Evolutionary conservation across 2,329 filamentous ascomycete species (phyloP).

Genomic region (Anisogramma anomala): DNA sequence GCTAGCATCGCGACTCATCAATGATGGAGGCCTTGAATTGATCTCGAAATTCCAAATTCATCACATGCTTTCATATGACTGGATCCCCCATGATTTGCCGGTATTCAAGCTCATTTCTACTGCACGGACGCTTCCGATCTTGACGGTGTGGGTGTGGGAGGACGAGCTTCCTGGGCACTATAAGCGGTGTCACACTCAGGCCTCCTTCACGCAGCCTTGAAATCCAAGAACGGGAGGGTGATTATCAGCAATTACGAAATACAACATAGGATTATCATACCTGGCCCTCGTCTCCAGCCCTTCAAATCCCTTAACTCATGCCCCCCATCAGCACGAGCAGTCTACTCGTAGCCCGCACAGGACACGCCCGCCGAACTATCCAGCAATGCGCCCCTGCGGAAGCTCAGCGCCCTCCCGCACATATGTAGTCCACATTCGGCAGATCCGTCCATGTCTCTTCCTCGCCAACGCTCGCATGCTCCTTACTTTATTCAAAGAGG

Average conservation of each 20-base stretch:
- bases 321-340: neutral
- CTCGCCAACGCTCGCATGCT: no score
- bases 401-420: neutral
- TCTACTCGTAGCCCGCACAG: slow-evolving; percentile 12
- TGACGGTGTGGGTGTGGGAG: no score
- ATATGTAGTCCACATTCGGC: neutral
- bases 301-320: neutral
- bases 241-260: no score
- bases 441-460: no score
- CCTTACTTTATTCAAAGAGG: no score
- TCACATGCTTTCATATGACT: neutral
- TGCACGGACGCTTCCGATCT: neutral
- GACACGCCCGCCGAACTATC: slow-evolving; percentile 8
- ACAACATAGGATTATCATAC: neutral
- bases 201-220: no score
- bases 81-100: neutral
- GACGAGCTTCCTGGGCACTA: no score
- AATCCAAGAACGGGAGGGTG: no score
- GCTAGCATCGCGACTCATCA: slow-evolving; percentile 9
- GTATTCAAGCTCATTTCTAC: neutral
- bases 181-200: no score
- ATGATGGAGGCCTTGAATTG: neutral
- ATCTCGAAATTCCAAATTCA: slow-evolving; percentile 3
- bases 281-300: no score
- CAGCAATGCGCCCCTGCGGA: slow-evolving; percentile 3